phyloP scores from a whole-genome alignment of 768 basidiomycete species.

The Boletellus emodensis region DNA sequence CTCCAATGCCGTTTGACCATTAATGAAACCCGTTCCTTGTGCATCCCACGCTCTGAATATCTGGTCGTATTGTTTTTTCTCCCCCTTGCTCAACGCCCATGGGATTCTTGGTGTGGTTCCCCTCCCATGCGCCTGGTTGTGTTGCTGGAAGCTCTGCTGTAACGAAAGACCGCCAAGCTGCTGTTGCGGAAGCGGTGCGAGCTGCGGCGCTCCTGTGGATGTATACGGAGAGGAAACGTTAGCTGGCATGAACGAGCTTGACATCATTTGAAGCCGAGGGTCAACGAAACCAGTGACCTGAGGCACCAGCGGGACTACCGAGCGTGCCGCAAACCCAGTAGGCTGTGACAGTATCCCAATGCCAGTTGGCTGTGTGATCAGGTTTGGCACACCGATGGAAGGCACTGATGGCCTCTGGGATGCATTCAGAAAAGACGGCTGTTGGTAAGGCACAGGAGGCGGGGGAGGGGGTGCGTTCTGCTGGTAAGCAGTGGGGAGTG shows the following conservation, averaged over 20 bases:
- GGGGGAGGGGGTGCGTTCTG: constrained; percentile 41
- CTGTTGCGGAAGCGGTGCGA: constrained; percentile 53
- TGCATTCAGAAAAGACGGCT: constrained; percentile 50
- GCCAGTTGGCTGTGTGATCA: constrained; percentile 22
- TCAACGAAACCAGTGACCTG: constrained; percentile 81
- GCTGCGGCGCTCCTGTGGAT: constrained; percentile 59
- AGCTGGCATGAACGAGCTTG: constrained; percentile 86
- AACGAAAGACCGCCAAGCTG: constrained; percentile 52
- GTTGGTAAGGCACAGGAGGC: constrained; percentile 32
- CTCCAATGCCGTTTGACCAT: constrained; percentile 77
- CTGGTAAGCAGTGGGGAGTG: constrained; percentile 60
- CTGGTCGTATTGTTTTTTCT: constrained; percentile 95
- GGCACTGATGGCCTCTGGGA: constrained; percentile 39
- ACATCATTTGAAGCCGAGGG: constrained; percentile 84
- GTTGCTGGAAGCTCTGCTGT: constrained; percentile 84
- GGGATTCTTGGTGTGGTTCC: constrained; percentile 64
- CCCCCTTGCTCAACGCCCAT: constrained; percentile 82
- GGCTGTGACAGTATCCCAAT: constrained; percentile 26
- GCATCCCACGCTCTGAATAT: constrained; percentile 98
- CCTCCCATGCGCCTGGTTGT: constrained; percentile 72
- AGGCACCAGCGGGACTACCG: constrained; percentile 50
- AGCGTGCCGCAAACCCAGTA: constrained; percentile 48
- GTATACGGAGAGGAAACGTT: constrained; percentile 58
- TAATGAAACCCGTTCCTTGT: constrained; percentile 77
- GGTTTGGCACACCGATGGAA: constrained; percentile 10